Conservation (phyloP, 768 basidiomycete species). For the Tulasnella sp. region DNA sequence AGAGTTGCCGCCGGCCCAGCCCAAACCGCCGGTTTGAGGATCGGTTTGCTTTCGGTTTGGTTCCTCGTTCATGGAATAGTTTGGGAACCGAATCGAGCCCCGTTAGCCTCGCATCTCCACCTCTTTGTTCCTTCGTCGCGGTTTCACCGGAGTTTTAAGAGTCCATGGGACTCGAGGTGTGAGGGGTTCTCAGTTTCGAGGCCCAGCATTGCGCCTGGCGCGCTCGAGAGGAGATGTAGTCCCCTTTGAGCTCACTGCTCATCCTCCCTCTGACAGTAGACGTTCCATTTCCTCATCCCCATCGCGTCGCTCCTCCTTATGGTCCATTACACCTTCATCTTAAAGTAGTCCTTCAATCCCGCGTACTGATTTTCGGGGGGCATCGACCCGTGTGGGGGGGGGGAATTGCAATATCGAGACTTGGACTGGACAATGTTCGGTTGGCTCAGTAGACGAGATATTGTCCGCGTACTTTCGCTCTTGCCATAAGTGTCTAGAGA, state of each 20-base stretch:
- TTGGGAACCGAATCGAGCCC: too few species aligned
- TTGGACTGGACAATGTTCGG: conserved; percentile 30
- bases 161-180: conserved; percentile 42
- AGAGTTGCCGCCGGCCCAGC: too few species aligned
- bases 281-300: conserved; percentile 39
- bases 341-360: conserved; percentile 43
- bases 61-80: too few species aligned
- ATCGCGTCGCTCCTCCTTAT: conserved; percentile 35
- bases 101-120: conserved; percentile 46
- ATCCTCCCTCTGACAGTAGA: conserved; percentile 3
- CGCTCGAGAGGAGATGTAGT: conserved; percentile 41
- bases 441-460: conserved; percentile 51
- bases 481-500: conserved; percentile 61
- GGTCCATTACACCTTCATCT: conserved; percentile 36
- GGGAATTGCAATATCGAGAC: not conserved
- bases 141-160: conserved; percentile 37
- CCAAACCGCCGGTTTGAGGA: too few species aligned
- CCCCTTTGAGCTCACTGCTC: conserved; percentile 42
- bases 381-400: conserved; percentile 35
- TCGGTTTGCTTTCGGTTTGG: too few species aligned
- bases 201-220: conserved; percentile 42
- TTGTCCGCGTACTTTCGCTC: conserved; percentile 60
- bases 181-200: conserved; percentile 46
- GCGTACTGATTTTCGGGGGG: conserved; percentile 51
- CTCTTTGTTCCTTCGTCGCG: conserved; percentile 36